Percentiles rank a stretch among this genome's conserved stretches.
phyloP scores from a whole-genome alignment of 1,284 basidiomycete genomes.

The Golubevia sp. region DNA sequence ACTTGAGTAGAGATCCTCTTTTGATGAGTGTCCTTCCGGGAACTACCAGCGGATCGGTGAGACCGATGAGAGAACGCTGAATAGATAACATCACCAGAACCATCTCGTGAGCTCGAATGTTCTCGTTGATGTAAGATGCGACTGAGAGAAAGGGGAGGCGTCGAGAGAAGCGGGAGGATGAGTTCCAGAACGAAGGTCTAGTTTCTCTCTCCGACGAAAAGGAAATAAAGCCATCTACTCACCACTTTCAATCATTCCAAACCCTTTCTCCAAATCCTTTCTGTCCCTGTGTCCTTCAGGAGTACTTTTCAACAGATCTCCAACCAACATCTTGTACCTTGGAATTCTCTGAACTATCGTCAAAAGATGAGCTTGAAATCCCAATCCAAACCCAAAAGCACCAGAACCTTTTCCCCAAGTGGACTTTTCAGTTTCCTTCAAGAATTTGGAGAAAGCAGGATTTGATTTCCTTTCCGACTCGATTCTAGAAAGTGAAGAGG shows the following conservation, averaged over 20 bases:
- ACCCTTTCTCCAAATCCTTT: slow-evolving; percentile 27
- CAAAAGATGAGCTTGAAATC: slow-evolving; percentile 53
- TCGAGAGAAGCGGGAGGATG: background rate
- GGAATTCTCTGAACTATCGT: slow-evolving; percentile 59
- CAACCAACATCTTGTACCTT: slow-evolving; percentile 50
- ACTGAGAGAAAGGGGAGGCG: slow-evolving; percentile 11
- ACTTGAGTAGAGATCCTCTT: slow-evolving; percentile 50
- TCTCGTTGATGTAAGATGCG: slow-evolving; percentile 53
- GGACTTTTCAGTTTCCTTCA: slow-evolving; percentile 39
- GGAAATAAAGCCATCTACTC: background rate
- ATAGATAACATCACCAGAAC: slow-evolving; percentile 48
- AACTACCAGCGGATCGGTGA: slow-evolving; percentile 47
- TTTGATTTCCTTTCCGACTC: slow-evolving; percentile 44
- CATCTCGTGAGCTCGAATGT: slow-evolving; percentile 56
- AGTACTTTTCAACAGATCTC: slow-evolving; percentile 45
- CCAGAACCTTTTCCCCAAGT: slow-evolving; percentile 14
- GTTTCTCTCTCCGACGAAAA: background rate
- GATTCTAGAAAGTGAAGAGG: slow-evolving; percentile 47
- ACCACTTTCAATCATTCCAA: slow-evolving; percentile 37
- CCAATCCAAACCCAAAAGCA: slow-evolving; percentile 43
- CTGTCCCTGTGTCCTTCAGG: slow-evolving; percentile 42
- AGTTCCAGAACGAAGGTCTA: background rate
- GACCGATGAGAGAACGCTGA: slow-evolving; percentile 43
- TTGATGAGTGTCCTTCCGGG: slow-evolving; percentile 49
- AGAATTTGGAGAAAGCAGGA: slow-evolving; percentile 41